A percentile compares a stretch with the other conserved stretches of the same genome.
Evolutionary conservation across 139 green algal genomes (phyloP).

Genomic region (Coccomyxa sp.): DNA sequence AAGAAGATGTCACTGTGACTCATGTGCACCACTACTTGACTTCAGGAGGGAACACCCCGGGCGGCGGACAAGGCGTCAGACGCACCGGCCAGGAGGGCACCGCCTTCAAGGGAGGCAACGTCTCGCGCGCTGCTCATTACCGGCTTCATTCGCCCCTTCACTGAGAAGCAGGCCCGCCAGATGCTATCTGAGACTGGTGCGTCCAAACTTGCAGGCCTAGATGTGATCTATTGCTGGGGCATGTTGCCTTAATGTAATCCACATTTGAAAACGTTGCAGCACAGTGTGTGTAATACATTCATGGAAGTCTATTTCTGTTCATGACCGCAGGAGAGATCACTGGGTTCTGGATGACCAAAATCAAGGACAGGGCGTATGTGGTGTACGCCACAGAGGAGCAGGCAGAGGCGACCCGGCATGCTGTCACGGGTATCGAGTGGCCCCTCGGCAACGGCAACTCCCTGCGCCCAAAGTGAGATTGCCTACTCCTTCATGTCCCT

Average conservation of each 20-base stretch:
- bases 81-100: neutral
- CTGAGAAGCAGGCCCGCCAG: constrained; percentile 34
- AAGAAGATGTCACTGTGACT: no score
- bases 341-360: constrained; percentile 78
- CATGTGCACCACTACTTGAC: no score
- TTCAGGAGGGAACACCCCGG: no score
- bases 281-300: neutral
- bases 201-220: neutral
- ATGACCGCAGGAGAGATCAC: constrained; percentile 25
- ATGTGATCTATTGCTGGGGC: neutral
- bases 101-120: neutral
- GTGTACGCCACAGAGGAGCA: constrained; percentile 49
- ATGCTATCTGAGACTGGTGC: constrained; percentile 44
- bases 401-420: constrained; percentile 47
- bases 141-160: constrained; percentile 78
- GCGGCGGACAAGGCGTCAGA: no score
- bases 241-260: neutral
- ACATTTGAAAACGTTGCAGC: neutral
- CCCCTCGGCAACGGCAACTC: constrained; percentile 20
- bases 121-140: constrained; percentile 55
- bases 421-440: constrained; percentile 41
- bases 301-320: neutral
- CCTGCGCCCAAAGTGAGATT: constrained; percentile 9
- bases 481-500: neutral
- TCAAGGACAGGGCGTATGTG: constrained; percentile 73